phyloP scores from a whole-genome alignment of 1,139 yeast genomes.

The Saccharomyces pastorianus region DNA sequence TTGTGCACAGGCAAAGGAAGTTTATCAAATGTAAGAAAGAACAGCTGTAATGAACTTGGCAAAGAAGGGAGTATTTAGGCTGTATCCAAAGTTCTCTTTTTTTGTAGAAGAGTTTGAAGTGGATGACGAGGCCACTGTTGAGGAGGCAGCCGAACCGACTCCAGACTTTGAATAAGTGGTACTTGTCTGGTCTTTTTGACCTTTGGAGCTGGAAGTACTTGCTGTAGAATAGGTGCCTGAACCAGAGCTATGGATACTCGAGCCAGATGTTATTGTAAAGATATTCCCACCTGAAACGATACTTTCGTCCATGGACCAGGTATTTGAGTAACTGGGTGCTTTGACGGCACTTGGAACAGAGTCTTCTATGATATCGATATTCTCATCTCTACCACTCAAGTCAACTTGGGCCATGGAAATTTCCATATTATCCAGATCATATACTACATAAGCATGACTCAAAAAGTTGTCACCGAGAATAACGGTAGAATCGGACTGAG shows the following conservation, averaged over 20 bases:
- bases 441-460: constrained; percentile 66
- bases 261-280: background rate
- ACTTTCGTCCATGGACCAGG: constrained; percentile 24
- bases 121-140: background rate
- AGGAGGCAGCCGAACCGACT: background rate
- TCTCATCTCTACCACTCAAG: constrained; percentile 31
- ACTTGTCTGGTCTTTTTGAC: background rate
- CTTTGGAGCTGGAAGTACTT: background rate
- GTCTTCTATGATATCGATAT: constrained; percentile 38
- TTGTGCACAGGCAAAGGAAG: background rate
- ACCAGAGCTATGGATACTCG: background rate
- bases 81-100: background rate
- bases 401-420: constrained; percentile 61
- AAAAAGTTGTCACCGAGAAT: constrained; percentile 68
- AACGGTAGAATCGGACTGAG: constrained; percentile 27
- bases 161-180: background rate
- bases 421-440: constrained; percentile 58
- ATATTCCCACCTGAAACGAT: constrained; percentile 1
- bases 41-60: background rate
- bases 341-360: constrained; percentile 40
- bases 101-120: background rate
- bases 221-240: background rate
- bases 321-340: constrained; percentile 35
- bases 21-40: background rate
- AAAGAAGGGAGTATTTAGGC: background rate